Evolutionary conservation across 768 basidiomycete genomes (phyloP).

Genomic region (Agaricus subrufescens): DNA sequence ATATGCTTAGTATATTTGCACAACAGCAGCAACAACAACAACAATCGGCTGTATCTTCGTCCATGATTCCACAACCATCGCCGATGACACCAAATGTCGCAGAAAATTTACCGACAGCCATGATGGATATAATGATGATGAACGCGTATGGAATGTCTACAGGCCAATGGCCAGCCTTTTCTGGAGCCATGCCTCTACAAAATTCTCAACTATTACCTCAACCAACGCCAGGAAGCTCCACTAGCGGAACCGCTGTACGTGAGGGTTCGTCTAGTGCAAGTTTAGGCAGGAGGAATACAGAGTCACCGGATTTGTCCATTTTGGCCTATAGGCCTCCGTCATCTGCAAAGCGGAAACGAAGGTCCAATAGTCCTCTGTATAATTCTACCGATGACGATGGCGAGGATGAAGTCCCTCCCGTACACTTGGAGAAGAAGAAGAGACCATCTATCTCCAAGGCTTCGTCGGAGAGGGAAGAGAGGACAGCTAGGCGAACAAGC

Average conservation of each 20-base stretch:
- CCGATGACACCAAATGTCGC: slow-evolving; percentile 3
- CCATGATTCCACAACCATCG: slow-evolving; percentile 1
- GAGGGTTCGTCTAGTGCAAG: slow-evolving; percentile 1
- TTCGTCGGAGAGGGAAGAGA: neutral
- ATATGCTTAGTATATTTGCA: slow-evolving; percentile 8
- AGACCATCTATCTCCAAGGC: neutral
- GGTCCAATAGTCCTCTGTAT: neutral
- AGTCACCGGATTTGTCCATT: neutral
- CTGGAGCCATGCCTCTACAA: slow-evolving; percentile 11
- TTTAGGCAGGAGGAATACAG: neutral
- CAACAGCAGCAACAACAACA: slow-evolving; percentile 10
- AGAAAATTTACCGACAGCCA: slow-evolving; percentile 5
- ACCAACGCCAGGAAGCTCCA: slow-evolving; percentile 2
- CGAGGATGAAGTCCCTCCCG: neutral
- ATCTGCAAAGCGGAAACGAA: slow-evolving; percentile 6
- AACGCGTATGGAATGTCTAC: slow-evolving; percentile 8
- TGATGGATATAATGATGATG: slow-evolving; percentile 13
- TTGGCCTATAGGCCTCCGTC: neutral
- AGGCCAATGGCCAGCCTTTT: slow-evolving; percentile 8
- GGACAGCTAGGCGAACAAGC: neutral
- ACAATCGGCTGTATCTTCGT: neutral
- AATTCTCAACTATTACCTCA: slow-evolving; percentile 1
- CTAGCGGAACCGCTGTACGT: neutral
- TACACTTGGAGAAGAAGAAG: neutral
- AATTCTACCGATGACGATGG: neutral